phyloP scores from a whole-genome alignment of 2,329 filamentous ascomycete genomes.

The Penicillium freii region DNA sequence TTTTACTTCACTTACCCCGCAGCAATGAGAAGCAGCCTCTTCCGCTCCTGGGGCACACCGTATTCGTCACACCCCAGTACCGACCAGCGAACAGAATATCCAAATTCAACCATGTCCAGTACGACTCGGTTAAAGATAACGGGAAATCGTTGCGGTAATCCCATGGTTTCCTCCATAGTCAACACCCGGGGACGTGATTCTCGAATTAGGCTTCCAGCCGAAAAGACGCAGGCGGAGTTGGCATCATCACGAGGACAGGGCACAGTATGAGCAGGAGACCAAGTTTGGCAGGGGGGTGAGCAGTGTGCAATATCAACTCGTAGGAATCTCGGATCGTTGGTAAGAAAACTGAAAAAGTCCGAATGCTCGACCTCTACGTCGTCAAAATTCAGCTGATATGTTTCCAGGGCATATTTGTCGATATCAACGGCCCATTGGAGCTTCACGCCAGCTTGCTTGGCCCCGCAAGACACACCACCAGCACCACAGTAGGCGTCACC shows the following conservation, averaged over 20 bases:
- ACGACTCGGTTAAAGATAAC: conserved; percentile 61
- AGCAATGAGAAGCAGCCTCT: conserved; percentile 53
- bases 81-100: conserved; percentile 70
- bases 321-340: conserved; percentile 31
- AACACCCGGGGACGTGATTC: conserved; percentile 64
- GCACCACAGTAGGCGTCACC: conserved; percentile 72
- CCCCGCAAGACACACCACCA: conserved; percentile 68
- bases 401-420: conserved; percentile 54
- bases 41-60: conserved; percentile 51
- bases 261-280: conserved; percentile 68
- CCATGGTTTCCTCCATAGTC: conserved; percentile 77
- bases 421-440: conserved; percentile 65
- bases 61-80: conserved; percentile 53
- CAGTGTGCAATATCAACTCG: conserved; percentile 69
- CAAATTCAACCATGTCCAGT: conserved; percentile 60
- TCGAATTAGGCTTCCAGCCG: conserved; percentile 53
- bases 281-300: conserved; percentile 75
- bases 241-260: conserved; percentile 58
- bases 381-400: conserved; percentile 61
- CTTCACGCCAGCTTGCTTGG: conserved; percentile 56
- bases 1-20: conserved; percentile 46
- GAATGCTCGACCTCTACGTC: conserved; percentile 33
- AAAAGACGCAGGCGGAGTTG: conserved; percentile 61
- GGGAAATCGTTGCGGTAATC: conserved; percentile 57
- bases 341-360: conserved; percentile 49